Conservation (phyloP, 148 eudicot genomes). For the Persicaria tinctoria region DNA sequence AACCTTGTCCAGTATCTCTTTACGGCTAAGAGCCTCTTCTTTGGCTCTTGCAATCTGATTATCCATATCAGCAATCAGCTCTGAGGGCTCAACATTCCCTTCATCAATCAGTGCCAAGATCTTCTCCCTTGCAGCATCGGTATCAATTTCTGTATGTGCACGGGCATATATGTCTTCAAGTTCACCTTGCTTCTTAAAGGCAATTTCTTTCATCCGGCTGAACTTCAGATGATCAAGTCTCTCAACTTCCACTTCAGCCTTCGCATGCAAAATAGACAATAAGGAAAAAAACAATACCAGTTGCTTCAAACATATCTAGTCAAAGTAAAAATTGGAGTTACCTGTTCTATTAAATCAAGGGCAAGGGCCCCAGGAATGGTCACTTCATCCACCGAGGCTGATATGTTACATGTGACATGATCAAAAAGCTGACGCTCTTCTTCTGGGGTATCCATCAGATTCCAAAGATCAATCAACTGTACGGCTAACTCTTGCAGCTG, state of each 20-base stretch:
- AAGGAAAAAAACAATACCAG: slow-evolving; percentile 1
- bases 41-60: slow-evolving; percentile 80
- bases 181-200: slow-evolving; percentile 87
- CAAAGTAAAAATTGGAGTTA: slow-evolving; percentile 18
- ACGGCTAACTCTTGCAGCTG: slow-evolving; percentile 95
- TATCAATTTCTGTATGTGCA: slow-evolving; percentile 91
- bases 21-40: slow-evolving; percentile 91
- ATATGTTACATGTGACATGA: slow-evolving; percentile 86
- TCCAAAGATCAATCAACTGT: slow-evolving; percentile 90
- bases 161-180: slow-evolving; percentile 87
- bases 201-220: slow-evolving; percentile 98
- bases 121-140: slow-evolving; percentile 78
- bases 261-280: slow-evolving; percentile 11
- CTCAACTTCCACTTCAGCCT: slow-evolving; percentile 98
- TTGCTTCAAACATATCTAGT: slow-evolving; percentile 5
- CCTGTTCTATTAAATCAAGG: slow-evolving; percentile 88
- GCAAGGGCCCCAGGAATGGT: slow-evolving; percentile 86
- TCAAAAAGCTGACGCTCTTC: slow-evolving; percentile 79
- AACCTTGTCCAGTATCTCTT: slow-evolving; percentile 93
- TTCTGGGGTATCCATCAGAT: slow-evolving; percentile 81
- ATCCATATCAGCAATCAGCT: slow-evolving; percentile 94
- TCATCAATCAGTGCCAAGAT: slow-evolving; percentile 77
- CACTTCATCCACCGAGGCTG: slow-evolving; percentile 87
- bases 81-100: slow-evolving; percentile 88
- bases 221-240: slow-evolving; percentile 92